phyloP scores from a whole-genome alignment of 768 basidiomycete species.

The Podaxis carcinomalis region DNA sequence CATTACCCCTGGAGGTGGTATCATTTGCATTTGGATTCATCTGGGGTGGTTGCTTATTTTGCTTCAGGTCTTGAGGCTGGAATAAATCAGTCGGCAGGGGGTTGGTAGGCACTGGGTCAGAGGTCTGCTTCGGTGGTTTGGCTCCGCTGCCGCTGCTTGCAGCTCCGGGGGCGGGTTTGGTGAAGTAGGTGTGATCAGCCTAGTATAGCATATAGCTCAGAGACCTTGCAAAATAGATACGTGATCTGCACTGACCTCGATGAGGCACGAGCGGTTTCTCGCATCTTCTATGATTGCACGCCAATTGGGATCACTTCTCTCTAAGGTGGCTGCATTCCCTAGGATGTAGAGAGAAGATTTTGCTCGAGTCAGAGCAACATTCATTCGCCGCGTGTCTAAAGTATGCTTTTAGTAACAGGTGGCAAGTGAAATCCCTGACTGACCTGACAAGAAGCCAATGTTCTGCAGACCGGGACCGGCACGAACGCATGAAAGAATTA shows the following conservation, averaged over 20 bases:
- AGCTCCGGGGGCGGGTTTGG: conserved; percentile 1
- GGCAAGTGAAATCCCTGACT: conserved; percentile 2
- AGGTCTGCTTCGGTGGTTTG: conserved; percentile 1
- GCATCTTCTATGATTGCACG: conserved; percentile 75
- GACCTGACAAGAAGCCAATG: conserved; percentile 88
- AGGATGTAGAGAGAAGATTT: conserved; percentile 92
- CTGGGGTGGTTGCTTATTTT: not conserved
- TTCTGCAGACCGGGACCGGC: conserved; percentile 79
- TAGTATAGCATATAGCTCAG: conserved; percentile 19
- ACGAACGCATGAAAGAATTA: conserved; percentile 95
- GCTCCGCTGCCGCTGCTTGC: not conserved
- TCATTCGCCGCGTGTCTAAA: conserved; percentile 84
- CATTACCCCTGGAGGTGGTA: not conserved
- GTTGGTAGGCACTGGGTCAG: not conserved
- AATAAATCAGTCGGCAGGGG: conserved; percentile 1
- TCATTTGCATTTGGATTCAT: not conserved
- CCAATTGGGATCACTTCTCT: conserved; percentile 83
- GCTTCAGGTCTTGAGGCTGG: conserved; percentile 5
- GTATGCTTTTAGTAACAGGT: conserved; percentile 1
- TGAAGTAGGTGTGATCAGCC: conserved; percentile 25
- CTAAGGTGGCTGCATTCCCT: conserved; percentile 85
- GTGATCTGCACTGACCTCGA: conserved; percentile 46
- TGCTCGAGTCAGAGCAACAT: conserved; percentile 97
- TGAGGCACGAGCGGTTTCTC: conserved; percentile 52
- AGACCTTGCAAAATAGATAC: not conserved